Base-by-base conservation (phyloP, 1,284 basidiomycete genomes). In the Boletellus deceptivus region DNA sequence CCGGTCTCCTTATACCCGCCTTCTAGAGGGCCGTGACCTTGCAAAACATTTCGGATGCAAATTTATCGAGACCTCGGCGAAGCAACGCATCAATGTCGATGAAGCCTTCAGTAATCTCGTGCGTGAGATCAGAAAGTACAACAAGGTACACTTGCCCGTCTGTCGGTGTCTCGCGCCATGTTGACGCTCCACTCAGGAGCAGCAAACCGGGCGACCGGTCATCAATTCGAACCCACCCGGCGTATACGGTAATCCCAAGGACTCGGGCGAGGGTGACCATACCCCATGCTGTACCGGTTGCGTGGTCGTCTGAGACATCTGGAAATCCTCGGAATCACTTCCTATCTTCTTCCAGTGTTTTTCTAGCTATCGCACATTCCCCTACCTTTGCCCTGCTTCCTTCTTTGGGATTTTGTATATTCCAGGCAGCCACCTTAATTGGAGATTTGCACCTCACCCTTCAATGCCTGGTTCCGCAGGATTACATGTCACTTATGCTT, bases 11-110 rank as follows among this genome's bases (percentile, higher is more conserved):
- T 35, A 48, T 18, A 16, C 42, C 17, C 22, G 31, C 50, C 49
- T 38, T 25, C 17, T 69, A 96, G 96, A 99, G 92, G 97, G 97
- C 10, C 91, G 93, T 52, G 94, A 97, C 64, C 82, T 99, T 52
- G 96, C 97, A 2, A 95, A 93, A 71, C 92, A 95, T 69, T 97
- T 98, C 69, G 90, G 89, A 46, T 98, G 95, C 76, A 91, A 89
- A 64, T 99, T 97, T 72, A 95, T 99, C 60, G 97, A 99, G 74
- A 98, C 97, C 2, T 98, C 96, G 20, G 97, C 97, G 48, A 99
- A 99, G 77, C 92, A 97, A 67, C 82, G 97, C 44, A 92, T 98
- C 73, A 98, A 98, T 65, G 97, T 99, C 48, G 97, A 99, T 65
- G 96, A 99, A 74, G 93, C 95, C n/a, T 99, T 99, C 76, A 88